A percentile compares a stretch with the other conserved stretches of the same genome.
Conservation (phyloP, 2,329 filamentous ascomycete genomes). For the Proliferodiscus dingleyae region DNA sequence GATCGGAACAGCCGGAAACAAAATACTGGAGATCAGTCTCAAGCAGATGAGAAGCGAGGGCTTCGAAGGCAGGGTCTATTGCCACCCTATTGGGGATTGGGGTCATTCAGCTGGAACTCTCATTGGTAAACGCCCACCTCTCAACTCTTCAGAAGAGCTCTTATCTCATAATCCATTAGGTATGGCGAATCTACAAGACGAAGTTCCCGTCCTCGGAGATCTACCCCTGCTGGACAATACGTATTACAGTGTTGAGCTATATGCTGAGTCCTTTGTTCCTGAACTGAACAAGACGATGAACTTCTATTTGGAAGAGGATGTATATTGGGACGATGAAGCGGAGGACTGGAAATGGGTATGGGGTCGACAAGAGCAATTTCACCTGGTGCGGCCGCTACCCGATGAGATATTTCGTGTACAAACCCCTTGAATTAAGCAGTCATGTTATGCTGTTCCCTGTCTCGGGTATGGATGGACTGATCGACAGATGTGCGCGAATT, state of each 20-base stretch:
- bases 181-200: slow-evolving; percentile 46
- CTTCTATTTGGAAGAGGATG: slow-evolving; percentile 47
- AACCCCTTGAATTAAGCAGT: neutral
- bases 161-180: slow-evolving; percentile 28
- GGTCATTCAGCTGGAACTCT: slow-evolving; percentile 45
- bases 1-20: slow-evolving; percentile 40
- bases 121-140: slow-evolving; percentile 35
- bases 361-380: slow-evolving; percentile 42
- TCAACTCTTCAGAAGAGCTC: neutral
- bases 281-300: slow-evolving; percentile 40
- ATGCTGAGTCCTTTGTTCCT: slow-evolving; percentile 42
- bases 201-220: slow-evolving; percentile 43
- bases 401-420: neutral
- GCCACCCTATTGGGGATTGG: slow-evolving; percentile 47
- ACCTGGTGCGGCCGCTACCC: slow-evolving; percentile 29
- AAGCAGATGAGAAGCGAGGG: slow-evolving; percentile 39
- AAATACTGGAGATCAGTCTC: slow-evolving; percentile 37
- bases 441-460: neutral
- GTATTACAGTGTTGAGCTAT: slow-evolving; percentile 48
- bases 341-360: slow-evolving; percentile 45
- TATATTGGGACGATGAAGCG: slow-evolving; percentile 40
- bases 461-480: no score
- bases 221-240: slow-evolving; percentile 40
- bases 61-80: slow-evolving; percentile 44
- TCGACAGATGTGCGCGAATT: no score